Evolutionary conservation across 345 rosid genomes (phyloP).

Genomic region (rapeseed (Brassica napus)): DNA sequence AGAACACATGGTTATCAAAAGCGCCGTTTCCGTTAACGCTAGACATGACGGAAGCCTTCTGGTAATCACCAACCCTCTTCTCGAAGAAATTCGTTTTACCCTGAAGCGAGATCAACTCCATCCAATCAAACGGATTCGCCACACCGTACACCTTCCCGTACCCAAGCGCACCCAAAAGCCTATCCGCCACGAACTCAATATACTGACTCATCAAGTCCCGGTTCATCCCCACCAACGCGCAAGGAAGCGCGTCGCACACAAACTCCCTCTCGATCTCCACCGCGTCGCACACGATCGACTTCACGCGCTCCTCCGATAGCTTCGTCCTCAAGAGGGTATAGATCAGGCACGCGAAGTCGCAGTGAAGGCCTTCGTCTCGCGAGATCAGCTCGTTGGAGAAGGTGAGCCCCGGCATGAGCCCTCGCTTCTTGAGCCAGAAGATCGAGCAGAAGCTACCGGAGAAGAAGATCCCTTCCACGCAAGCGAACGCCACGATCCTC

Average conservation of each 20-base stretch:
- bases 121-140: conserved; percentile 84
- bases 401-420: conserved; percentile 86
- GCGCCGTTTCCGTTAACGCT: conserved; percentile 52
- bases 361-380: conserved; percentile 92
- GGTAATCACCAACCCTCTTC: conserved; percentile 84
- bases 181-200: conserved; percentile 86
- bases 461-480: conserved; percentile 96
- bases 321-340: conserved; percentile 56
- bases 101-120: conserved; percentile 83
- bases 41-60: conserved; percentile 79
- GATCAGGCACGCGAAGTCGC: conserved; percentile 85
- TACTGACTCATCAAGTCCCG: conserved; percentile 74
- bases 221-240: conserved; percentile 92
- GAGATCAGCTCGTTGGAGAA: conserved; percentile 95
- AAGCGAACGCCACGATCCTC: conserved; percentile 80
- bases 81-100: conserved; percentile 91
- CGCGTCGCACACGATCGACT: conserved; percentile 69
- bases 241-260: conserved; percentile 86
- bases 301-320: conserved; percentile 71
- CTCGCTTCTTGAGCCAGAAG: conserved; percentile 91
- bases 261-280: conserved; percentile 93
- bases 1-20: conserved; percentile 57
- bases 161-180: conserved; percentile 69
- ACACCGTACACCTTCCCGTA: conserved; percentile 62
- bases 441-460: conserved; percentile 90